These are phyloP conservation scores for Trebouxia sp. DNA, from an alignment of 139 green algal species.

Conservation along the genomic window DNA sequence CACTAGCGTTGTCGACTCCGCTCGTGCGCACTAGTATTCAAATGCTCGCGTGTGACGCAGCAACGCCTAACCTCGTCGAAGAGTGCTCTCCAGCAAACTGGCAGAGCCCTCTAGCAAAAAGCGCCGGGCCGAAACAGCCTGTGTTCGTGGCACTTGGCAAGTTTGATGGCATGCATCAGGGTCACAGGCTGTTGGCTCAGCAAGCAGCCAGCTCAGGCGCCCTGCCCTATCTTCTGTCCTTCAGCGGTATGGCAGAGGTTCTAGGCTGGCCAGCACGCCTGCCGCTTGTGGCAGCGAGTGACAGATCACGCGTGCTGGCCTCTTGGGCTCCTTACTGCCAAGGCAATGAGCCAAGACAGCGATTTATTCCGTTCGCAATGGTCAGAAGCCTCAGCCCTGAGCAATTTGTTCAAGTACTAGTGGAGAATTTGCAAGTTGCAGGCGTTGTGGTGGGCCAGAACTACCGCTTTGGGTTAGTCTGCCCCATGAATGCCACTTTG, in stretches of 20 bases:
- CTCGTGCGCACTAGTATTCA: too few species aligned
- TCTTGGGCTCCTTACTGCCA: slow-evolving; percentile 60
- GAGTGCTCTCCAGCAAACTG: background rate
- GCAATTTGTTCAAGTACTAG: slow-evolving; percentile 85
- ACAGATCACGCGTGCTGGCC: slow-evolving; percentile 71
- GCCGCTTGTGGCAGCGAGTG: slow-evolving; percentile 76
- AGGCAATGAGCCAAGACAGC: slow-evolving; percentile 59
- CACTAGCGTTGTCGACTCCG: too few species aligned
- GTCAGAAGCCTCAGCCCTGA: slow-evolving; percentile 75
- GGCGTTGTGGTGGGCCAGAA: slow-evolving; percentile 88
- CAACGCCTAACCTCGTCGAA: background rate
- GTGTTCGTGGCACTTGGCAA: slow-evolving; percentile 87
- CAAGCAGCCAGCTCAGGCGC: slow-evolving; percentile 49
- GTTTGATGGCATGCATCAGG: slow-evolving; percentile 92
- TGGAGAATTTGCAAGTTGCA: slow-evolving; percentile 57
- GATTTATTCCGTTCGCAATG: slow-evolving; percentile 78
- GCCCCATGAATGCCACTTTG: too few species aligned
- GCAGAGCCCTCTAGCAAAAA: background rate
- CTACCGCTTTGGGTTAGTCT: slow-evolving; percentile 81
- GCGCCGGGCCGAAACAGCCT: background rate
- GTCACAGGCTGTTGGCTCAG: slow-evolving; percentile 69
- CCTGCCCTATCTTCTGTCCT: slow-evolving; percentile 76
- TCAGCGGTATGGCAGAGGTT: slow-evolving; percentile 83
- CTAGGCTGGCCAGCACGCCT: slow-evolving; percentile 70
- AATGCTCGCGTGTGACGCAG: too few species aligned